Evolutionary conservation across 768 basidiomycete genomes (phyloP).

Genomic region (Serendipita sp.): DNA sequence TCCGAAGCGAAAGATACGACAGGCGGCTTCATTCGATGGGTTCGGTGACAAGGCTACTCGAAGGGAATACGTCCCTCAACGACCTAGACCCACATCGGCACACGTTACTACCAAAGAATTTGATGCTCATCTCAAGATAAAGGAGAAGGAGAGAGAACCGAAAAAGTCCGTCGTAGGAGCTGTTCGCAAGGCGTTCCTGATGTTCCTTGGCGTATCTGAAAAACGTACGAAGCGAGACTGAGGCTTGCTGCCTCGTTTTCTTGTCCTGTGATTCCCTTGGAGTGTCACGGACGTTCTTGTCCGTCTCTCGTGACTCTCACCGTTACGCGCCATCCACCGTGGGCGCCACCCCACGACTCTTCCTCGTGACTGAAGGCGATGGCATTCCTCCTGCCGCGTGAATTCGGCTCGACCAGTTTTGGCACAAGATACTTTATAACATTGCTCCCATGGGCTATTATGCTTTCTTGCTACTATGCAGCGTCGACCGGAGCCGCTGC

Average conservation of each 20-base stretch:
- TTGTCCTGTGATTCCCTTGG: too few species aligned
- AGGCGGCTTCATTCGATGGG: slow-evolving; percentile 2
- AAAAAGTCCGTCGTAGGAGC: neutral
- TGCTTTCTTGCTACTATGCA: too few species aligned
- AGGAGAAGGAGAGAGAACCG: neutral
- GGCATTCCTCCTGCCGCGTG: neutral
- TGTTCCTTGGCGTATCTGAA: neutral
- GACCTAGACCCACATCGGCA: neutral
- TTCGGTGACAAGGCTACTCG: neutral
- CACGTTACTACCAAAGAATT: neutral
- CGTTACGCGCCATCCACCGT: neutral
- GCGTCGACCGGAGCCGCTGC: neutral
- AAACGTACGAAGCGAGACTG: neutral
- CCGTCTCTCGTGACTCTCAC: neutral
- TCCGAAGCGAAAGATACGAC: slow-evolving; percentile 2
- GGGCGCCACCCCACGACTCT: neutral
- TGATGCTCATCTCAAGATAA: neutral
- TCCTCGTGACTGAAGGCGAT: neutral
- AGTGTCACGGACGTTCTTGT: neutral
- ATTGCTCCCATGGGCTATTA: too few species aligned
- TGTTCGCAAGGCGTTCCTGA: neutral
- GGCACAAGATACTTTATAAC: too few species aligned
- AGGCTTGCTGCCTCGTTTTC: neutral
- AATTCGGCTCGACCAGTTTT: too few species aligned
- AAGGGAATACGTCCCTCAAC: neutral